Evolutionary conservation across 208 protist genomes (phyloP).

Genomic region (Vickermania spadyakhi): DNA sequence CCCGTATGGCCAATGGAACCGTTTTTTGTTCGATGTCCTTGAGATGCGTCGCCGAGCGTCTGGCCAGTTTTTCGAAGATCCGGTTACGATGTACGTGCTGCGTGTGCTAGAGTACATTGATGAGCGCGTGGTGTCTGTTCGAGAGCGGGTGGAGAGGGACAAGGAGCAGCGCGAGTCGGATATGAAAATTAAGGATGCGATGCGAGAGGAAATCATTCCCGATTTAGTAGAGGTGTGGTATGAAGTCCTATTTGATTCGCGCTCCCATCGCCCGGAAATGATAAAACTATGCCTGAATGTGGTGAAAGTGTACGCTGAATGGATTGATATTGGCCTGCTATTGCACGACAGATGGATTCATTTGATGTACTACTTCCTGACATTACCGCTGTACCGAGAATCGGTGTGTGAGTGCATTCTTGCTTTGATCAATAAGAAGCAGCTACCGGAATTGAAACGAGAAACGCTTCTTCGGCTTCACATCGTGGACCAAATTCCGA

Average conservation of each 20-base stretch:
- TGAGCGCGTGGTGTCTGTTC: conserved; percentile 68
- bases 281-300: conserved; percentile 44
- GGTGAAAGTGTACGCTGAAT: conserved; percentile 72
- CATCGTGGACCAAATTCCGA: conserved; percentile 49
- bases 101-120: conserved; percentile 83
- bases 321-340: conserved; percentile 58
- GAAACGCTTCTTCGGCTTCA: conserved; percentile 35
- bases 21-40: conserved; percentile 59
- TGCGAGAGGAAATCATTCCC: conserved; percentile 56
- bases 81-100: conserved; percentile 49
- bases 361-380: conserved; percentile 54
- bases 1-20: conserved; percentile 36
- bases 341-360: conserved; percentile 62
- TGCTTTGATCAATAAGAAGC: conserved; percentile 69
- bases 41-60: conserved; percentile 25
- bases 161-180: conserved; percentile 44
- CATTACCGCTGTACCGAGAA: conserved; percentile 17
- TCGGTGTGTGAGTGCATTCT: conserved; percentile 54
- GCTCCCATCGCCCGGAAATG: conserved; percentile 30
- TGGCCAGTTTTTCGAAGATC: conserved; percentile 16
- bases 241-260: conserved; percentile 34
- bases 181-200: conserved; percentile 75
- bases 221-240: conserved; percentile 53
- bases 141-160: conserved; percentile 24
- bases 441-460: conserved; percentile 59